Base-by-base conservation (phyloP, 225 moss, liverwort and hornwort species). In the Pseudisothecium myosuroides region DNA sequence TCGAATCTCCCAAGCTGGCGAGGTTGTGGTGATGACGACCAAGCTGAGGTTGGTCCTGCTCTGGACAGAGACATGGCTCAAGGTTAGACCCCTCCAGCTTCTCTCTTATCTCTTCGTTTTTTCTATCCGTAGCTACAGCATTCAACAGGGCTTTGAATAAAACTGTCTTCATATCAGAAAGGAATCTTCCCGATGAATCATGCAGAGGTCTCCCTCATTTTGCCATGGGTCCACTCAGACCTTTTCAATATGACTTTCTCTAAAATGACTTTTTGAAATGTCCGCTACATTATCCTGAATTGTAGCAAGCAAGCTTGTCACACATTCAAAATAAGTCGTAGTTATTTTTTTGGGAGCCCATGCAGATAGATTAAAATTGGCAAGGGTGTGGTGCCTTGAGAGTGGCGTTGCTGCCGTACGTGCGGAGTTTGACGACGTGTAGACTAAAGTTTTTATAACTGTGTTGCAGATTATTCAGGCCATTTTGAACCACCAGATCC, bases 1-100 rank as follows among this genome's bases (percentile, higher is more conserved):
- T 86, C 92, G 45, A 85, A 88, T 82, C 84, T 87, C 45, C 54
- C 90, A 12, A 92, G 90, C 77, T 94, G 93, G 94, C 83, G 86
- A 75, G 88, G 88, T 58, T 90, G 88, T 83, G 89, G 72, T 52
- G 91, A 86, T 82, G 90, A 89, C 59, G 85, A 63, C 63, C 91
- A 93, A 87, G 83, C 91, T 71, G 88, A 62, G 65, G 88, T 85
- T 56, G 83, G 89, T 81, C 90, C 91, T 77, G 91, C 88, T 47
- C 76, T 77, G 55, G 92, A 94, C 41, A 86, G 87, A 43, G 89
- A 87, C 28, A 74, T 87, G 27, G 90, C 87, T 75, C 89, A 87
- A 89, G 92, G 94, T 94, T 43, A 23, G 27, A 80, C 39, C 50
- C 69, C 78, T 83, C 50, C 54, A 41, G 56, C 73, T 64, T 80